Base-by-base conservation (phyloP, 345 rosid species). In the Toxicodendron radicans region DNA sequence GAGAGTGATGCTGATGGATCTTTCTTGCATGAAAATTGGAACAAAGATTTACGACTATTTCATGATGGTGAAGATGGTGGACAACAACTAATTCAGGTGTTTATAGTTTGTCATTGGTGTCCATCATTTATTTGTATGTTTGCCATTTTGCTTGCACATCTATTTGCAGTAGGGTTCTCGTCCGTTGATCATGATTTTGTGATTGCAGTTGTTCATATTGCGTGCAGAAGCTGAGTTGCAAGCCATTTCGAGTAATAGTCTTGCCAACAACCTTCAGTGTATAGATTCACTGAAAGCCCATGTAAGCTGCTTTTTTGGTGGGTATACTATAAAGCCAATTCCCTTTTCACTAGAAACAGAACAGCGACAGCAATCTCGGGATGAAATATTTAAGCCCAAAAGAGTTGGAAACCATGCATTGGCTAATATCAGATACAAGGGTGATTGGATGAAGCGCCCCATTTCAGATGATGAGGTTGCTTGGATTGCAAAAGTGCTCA, bases 1-100 rank as follows among this genome's bases (percentile, higher is more conserved):
- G 98, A 92, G 82, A 94, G 83, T 74, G 93, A 89, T 70, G 92
- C 88, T 5, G 95, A 94, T 87, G 98, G 98, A 38, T 91, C 97
- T 63, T 92, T 86, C 88, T 77, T 94, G 84, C 97, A 84, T 80
- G 97, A 89, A 71, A 89, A 94, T 66, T 91, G 97, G 98, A 91
- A 94, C 87, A 94, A 85, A 74, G 97, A 89, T 82, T 76, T 91
- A 58, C 83, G 78, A 74, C 97, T 94, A 66, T 91, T 91, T 77
- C 81, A 92, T 70, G 85, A 90, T 38, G 84, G 86, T 20, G 97
- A 87, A 78, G 94, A 91, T 84, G 95, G 97, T 17, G 99, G 97
- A 64, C 92, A 85, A 56, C 97, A 90, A 73, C 85, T 92, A 64
- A 87, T 95, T 78, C 97, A 92, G 97, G 99, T 95, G 33, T 71